Base-by-base conservation (phyloP, 805 yeast genomes). In the Kodamaea hsintzibuensis region DNA sequence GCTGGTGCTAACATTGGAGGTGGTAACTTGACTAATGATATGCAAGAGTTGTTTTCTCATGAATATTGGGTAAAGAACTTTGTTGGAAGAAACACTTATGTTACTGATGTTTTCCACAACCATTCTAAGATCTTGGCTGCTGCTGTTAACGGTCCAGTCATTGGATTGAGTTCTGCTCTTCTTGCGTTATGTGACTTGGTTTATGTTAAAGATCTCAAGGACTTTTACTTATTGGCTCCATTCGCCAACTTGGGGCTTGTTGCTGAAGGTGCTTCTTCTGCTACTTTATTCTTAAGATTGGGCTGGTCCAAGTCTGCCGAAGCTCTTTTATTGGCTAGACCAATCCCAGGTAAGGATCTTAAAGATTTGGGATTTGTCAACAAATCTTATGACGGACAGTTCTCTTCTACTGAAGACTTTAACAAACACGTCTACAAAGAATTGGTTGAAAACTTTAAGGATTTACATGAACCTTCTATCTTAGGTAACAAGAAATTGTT, bases 61-160 rank as follows among this genome's bases (percentile, higher is more conserved):
- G 71, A 70, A 44, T 71, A 69, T 58, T 84, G 88, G 87, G 68
- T 82, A 47, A 71, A 77, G 51, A 73, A 74, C 57, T 86, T 88
- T 62, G 82, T 83, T n/a, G 81, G 91, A 3, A 82, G 91, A 62
- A 91, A 91, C 67, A 79, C 84, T 25, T 84, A 79, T 62, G 70
- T 91, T 52, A 85, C 95, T 3, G 81, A 84, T 58, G 74, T 86
- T 39, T 83, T 89, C 65, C 81, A 82, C 58, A 81, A 83, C 62
- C 97, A 91, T 69, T 70, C 78, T 8, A 91, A 91, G 66, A 76
- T 89, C 7, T 71, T 91, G 38, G 84, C 84, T 25, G 82, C 83
- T 44, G 92, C 91, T 2, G 75, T 91, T 54, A 91, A 91, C 65
- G 97, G 97, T 0, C 96, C 97, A 0, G 96, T 84, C 4, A 80